Conservation (phyloP, 2,329 filamentous ascomycete genomes). For the Samsoniella hepiali region DNA sequence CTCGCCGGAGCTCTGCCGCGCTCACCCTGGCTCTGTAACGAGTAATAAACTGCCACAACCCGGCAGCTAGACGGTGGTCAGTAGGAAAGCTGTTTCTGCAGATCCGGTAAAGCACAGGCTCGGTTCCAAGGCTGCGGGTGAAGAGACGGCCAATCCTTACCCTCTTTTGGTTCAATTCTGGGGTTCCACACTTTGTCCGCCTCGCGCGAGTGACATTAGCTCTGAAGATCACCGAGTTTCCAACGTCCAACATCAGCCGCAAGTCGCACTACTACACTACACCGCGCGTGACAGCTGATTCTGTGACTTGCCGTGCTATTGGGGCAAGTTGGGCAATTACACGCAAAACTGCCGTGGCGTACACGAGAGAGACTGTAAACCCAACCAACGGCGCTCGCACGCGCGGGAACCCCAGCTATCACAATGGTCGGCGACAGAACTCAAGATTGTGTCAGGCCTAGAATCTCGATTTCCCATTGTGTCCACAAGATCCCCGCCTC, state of each 20-base stretch:
- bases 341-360: background rate
- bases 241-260: slow-evolving; percentile 3
- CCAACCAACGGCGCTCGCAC: background rate
- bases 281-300: background rate
- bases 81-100: background rate
- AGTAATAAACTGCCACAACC: too few relatives aligned
- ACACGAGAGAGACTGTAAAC: too few relatives aligned
- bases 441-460: background rate
- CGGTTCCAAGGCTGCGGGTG: background rate
- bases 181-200: background rate
- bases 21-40: background rate
- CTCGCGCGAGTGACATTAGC: background rate
- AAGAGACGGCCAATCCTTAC: background rate
- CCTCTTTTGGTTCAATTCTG: background rate
- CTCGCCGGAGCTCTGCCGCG: background rate
- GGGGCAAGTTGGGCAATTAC: background rate
- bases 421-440: background rate
- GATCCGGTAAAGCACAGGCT: background rate
- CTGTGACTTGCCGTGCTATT: background rate
- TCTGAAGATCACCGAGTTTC: background rate
- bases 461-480: background rate
- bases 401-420: background rate
- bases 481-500: background rate
- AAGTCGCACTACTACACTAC: background rate
- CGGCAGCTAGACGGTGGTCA: too few relatives aligned